Evolutionary conservation across 306 rosid genomes (phyloP), one percentile per base, ranked within the genome.

Genomic region (Quercus cerris): DNA sequence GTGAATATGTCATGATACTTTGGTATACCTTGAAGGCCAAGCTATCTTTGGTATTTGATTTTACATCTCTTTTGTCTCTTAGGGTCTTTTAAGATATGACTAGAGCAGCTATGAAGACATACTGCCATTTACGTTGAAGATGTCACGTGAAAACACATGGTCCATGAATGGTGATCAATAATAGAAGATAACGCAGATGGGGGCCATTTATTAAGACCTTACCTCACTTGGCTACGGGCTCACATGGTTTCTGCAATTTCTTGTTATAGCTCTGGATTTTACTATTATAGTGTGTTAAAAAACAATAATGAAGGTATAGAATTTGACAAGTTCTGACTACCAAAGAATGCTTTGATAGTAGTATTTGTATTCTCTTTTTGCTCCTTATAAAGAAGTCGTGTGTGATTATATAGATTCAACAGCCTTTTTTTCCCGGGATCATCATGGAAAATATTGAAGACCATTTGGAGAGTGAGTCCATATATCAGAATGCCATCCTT

Each of bases 141-240:
- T 38, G 75, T 86, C 86, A 83, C 90, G 80, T 89, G 91, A 83
- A 61, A 74, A 74, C 82, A 81, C 82, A 86, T 85, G 84, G 78
- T 0, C 66, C 62, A 23, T 75, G 62, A 83, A 80, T 69, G 66
- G 83, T 81, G 90, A 84, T 57, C 80, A 85, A 75, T 76, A 35
- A 71, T 28, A 78, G 84, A 82, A 80, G 80, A 77, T 57, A 56
- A 51, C 63, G 57, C 77, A 83, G 57, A 61, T 59, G 56, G 64
- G 73, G 74, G 56, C 72, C 82, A 89, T 84, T 86, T 87, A 89
- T 84, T 78, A 85, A 80, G 68, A 31, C 51, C 78, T 82, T 81
- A 64, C 79, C 77, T 86, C 35, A 75, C 67, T 69, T 79, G 44
- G 70, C 84, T 70, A 76, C 81, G 76, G 83, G 51, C 83, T 76